Base-by-base conservation (phyloP, 768 basidiomycete species). In the Sutorius australiensis region DNA sequence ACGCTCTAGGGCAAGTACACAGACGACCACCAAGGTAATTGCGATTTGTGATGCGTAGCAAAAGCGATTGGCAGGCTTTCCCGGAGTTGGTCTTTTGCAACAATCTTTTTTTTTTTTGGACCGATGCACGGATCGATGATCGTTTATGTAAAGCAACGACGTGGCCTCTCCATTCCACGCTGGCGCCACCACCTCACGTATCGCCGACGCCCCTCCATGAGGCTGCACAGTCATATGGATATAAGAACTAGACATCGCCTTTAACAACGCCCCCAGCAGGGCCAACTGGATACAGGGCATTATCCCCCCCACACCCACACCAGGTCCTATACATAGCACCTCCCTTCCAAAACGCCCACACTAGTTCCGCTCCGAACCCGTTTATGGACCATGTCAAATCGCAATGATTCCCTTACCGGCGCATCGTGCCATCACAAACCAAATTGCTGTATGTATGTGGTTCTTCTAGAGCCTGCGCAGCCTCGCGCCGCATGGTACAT, bases 401-500 rank as follows among this genome's bases (percentile, higher is more conserved):
- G 58, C 44, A 45, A 50, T 57, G 47, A 51, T 50, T 56, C 50
- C 64, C 61, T 46, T 63, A 52, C 48, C 31, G 36, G 50, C 46
- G 39, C 50, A 43, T 36, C 50, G 53, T 55, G 42, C 43, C 61
- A 57, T 61, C 54, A 21, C 34, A 17, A 21, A 24, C 51, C 51
- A 50, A 49, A 27, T 45, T 66, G 58, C 61, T 50, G 17, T 37
- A 44, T 50, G 17, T 37, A 44, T 46, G 30, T 38, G 30, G 36
- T 17, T 44, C 48, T 56, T 56, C 52, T 56, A 27, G 36, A 34
- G 39, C 28, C 54, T 60, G 51, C 64, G 53, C 58, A 60, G 62
- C 62, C 63, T 60, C 56, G 43, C 51, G 53, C 62, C 40, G 46
- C 63, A 59, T 63, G 53, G 48, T 54, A 41, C 64, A 66, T 57